phyloP scores from a whole-genome alignment of 2,329 filamentous ascomycete genomes.

The Myriosclerotinia scirpicola region DNA sequence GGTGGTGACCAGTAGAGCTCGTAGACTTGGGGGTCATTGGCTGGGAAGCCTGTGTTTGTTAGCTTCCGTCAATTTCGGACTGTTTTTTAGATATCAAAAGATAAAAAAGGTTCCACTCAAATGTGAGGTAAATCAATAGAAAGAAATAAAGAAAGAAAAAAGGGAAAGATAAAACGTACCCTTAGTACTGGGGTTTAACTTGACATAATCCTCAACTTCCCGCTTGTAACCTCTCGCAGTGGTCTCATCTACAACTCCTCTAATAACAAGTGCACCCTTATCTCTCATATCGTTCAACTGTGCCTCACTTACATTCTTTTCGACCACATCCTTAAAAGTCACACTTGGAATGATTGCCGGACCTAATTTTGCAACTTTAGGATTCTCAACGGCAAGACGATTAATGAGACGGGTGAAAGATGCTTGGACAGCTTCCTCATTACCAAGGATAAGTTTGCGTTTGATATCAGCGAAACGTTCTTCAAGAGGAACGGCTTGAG shows the following conservation, averaged over 20 bases:
- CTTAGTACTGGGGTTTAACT: constrained; percentile 59
- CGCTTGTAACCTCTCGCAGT: constrained; percentile 66
- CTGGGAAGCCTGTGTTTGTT: constrained; percentile 54
- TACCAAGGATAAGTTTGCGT: constrained; percentile 49
- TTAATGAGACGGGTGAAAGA: constrained; percentile 52
- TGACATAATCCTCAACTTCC: constrained; percentile 64
- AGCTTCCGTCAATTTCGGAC: neutral
- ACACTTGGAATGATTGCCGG: constrained; percentile 49
- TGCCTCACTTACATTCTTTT: neutral
- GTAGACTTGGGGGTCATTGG: constrained; percentile 66
- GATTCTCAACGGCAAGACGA: constrained; percentile 49
- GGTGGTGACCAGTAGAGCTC: constrained; percentile 74
- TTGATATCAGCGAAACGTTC: constrained; percentile 57
- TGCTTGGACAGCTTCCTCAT: constrained; percentile 48
- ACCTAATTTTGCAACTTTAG: constrained; percentile 47
- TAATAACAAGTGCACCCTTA: constrained; percentile 52
- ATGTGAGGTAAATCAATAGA: too few species aligned
- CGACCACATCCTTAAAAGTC: constrained; percentile 8
- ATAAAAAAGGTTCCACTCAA: too few species aligned
- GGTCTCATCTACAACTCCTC: constrained; percentile 61
- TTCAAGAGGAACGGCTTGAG: constrained; percentile 48
- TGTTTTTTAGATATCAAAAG: neutral
- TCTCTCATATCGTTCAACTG: constrained; percentile 21
- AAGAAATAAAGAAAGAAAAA: neutral
- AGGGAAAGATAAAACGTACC: constrained; percentile 37